Percentiles rank a stretch among this genome's conserved stretches.
These are phyloP conservation scores for Trichoderma sp. DNA, from an alignment of 2,329 filamentous ascomycete species.

Conservation along the genomic window DNA sequence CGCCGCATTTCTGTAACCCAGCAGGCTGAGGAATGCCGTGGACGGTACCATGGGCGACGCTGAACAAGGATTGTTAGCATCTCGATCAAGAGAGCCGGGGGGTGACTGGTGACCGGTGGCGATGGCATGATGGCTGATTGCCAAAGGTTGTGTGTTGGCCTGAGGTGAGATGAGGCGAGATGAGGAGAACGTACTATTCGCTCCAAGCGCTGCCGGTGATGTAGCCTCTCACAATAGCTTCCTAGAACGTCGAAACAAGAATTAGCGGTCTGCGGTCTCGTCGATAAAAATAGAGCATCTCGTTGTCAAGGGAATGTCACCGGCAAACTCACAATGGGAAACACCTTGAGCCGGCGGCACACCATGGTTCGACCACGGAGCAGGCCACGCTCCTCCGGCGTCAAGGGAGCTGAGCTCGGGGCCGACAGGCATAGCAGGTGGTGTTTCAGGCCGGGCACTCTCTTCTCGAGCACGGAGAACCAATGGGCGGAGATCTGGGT, in stretches of 20 bases:
- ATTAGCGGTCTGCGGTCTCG: neutral
- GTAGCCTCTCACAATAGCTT: conserved; percentile 66
- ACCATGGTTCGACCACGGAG: conserved; percentile 69
- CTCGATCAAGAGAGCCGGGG: conserved; percentile 39
- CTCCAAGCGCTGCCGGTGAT: conserved; percentile 82
- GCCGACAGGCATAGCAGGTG: conserved; percentile 50
- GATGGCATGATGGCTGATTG: neutral
- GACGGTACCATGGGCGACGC: conserved; percentile 51
- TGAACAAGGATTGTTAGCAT: conserved; percentile 44
- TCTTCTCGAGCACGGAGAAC: conserved; percentile 48
- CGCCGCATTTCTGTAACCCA: conserved; percentile 69
- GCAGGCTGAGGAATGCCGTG: conserved; percentile 69
- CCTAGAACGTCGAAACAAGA: neutral
- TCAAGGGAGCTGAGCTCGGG: conserved; percentile 33
- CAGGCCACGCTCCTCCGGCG: conserved; percentile 46
- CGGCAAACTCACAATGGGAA: conserved; percentile 28
- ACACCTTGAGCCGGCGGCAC: conserved; percentile 22
- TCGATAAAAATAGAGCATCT: neutral
- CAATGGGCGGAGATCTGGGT: conserved; percentile 48
- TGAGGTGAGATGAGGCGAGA: neutral
- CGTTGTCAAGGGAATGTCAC: conserved; percentile 29
- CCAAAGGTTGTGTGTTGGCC: neutral
- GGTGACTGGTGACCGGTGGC: neutral
- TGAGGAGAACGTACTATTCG: conserved; percentile 44
- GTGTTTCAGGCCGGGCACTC: conserved; percentile 47